Evolutionary conservation across 1,139 yeast genomes (phyloP), one percentile per base, ranked within the genome.

Genomic region (Candida mesenterica): DNA sequence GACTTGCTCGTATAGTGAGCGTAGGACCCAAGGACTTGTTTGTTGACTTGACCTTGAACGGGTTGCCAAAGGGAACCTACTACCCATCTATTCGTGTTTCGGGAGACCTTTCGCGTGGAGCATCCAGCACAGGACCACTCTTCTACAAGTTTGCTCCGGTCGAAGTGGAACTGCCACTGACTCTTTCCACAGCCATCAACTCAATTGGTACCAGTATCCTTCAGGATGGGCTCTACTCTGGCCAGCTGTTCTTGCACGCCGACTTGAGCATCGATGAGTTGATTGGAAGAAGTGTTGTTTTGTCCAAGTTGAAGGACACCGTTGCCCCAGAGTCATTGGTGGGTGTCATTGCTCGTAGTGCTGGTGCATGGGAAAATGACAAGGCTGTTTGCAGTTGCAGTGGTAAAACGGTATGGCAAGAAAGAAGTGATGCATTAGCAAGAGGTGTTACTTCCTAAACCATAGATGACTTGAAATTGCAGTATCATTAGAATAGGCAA

Each of bases 371-470:
- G 97, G 96, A 92, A 54, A 92, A 92, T 60, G 86, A 84, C 52
- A 92, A 92, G 61, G 80, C 82, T 45, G 95, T 92, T 1, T 92
- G 98, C 61, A 82, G 94, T 29, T 92, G 98, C 57, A 80, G 94
- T 18, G 98, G 98, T 8, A 88, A 89, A 67, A 87, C 96, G 1
- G 79, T 90, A 18, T 92, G 98, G 98, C 89, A 92, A 57, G 98
- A 92, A 57, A 72, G 97, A 39, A 62, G 67, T 32, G 96, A 87
- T 51, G 95, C 95, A 3, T 57, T 72, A 27, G 49, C 57, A 8
- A 75, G 72, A 45, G 89, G 89, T 5, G 60, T 79, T 5, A 40
- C 50, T 7, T 31, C 35, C 2, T 33, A 26, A 20, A n/a, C n/a
- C n/a, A n/a, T n/a, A n/a, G n/a, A n/a, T n/a, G n/a, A n/a, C n/a